Evolutionary conservation across 1,284 basidiomycete genomes (phyloP), one percentile per base, ranked within the genome.

Genomic region (Apiotrichum sp.): DNA sequence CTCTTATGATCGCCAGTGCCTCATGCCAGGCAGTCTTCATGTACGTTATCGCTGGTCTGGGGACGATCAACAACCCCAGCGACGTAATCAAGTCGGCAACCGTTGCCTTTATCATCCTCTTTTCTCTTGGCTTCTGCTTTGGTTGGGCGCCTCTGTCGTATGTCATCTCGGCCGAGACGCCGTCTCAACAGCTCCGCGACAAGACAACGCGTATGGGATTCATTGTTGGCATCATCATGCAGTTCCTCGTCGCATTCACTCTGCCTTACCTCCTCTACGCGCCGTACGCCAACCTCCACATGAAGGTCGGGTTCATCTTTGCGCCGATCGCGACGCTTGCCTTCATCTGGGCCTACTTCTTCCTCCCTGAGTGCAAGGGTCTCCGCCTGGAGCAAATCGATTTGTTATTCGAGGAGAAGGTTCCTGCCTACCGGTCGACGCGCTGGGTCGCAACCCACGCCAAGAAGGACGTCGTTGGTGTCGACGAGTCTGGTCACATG

Each of bases 241-340:
- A 55, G n/a, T 62, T 59, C 38, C 39, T 53, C 11, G 49, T 61
- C 47, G 50, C 59, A 6, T 61, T 56, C 40, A 38, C 44, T 8
- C 42, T 53, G n/a, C 59, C 59, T 1, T 61, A 61, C 39, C 45
- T 61, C 16, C 43, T 58, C 11, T 16, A 29, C 46, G 44, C 40
- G 4, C 41, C 43, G 4, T 45, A 50, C 11, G 48, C 47, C 53
- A 45, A 50, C 47, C 35, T 55, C n/a, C 35, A 10, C 42, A 31
- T 39, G 16, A 55, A 55, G 32, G 53, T 55, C 40, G 53, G 53
- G 2, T 55, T 49, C 46, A 44, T 44, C 43, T 41, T 14, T 16
- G 40, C 40, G 2, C 40, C 40, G n/a, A 13, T 41, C 39, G 36
- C 50, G 6, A 43, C 47, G 14, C 7, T 49, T 5, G 53, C 47